These are phyloP conservation scores for Volvariella surrecta DNA, from an alignment of 1,284 basidiomycete genomes.

Conservation along the genomic window DNA sequence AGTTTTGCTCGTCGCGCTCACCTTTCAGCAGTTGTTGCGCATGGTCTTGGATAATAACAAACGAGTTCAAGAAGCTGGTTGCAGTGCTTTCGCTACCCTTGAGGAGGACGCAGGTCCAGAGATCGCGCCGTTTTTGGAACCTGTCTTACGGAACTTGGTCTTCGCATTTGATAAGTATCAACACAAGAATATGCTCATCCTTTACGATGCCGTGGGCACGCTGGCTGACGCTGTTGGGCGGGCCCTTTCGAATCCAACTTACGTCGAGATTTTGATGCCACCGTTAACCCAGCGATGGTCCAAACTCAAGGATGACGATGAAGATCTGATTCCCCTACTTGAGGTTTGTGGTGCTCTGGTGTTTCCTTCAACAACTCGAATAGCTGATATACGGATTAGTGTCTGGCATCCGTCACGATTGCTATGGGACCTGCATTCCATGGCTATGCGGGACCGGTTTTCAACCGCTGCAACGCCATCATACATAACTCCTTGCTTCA, in stretches of 20 bases:
- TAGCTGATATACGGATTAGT: slow-evolving; percentile 43
- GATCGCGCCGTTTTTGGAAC: slow-evolving; percentile 90
- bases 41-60: slow-evolving; percentile 99
- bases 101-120: slow-evolving; percentile 95
- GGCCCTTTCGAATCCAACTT: slow-evolving; percentile 79
- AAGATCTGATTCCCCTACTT: slow-evolving; percentile 89
- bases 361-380: slow-evolving; percentile 7
- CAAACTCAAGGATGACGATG: slow-evolving; percentile 83
- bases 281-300: slow-evolving; percentile 89
- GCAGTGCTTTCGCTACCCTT: slow-evolving; percentile 96
- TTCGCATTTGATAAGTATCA: slow-evolving; percentile 98
- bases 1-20: slow-evolving; percentile 8
- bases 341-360: slow-evolving; percentile 50
- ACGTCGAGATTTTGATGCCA: slow-evolving; percentile 95
- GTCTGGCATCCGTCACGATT: slow-evolving; percentile 95
- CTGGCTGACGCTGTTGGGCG: slow-evolving; percentile 93
- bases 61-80: slow-evolving; percentile 98
- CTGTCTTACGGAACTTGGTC: slow-evolving; percentile 91
- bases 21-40: slow-evolving; percentile 62
- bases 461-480: slow-evolving; percentile 85
- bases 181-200: slow-evolving; percentile 97
- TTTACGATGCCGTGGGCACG: slow-evolving; percentile 98
- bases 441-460: slow-evolving; percentile 87
- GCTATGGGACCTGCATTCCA: slow-evolving; percentile 91
- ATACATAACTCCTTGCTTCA: slow-evolving; percentile 77